A percentile compares a stretch with the other conserved stretches of the same genome.
Conservation (phyloP, 441 rosid species). For the Bruguiera hainesii region DNA sequence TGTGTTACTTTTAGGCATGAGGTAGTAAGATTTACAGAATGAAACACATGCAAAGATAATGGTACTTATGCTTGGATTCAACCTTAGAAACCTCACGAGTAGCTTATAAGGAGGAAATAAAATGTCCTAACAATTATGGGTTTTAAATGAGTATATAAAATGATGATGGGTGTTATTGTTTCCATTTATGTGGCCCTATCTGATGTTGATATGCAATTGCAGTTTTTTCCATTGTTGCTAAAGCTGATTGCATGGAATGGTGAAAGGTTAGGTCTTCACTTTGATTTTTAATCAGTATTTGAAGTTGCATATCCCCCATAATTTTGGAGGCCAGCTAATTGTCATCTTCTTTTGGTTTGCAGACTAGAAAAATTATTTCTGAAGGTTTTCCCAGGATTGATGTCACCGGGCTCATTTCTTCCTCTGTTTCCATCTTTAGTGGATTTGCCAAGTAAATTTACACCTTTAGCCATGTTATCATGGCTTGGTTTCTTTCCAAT, state of each 20-base stretch:
- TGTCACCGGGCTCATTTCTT: slow-evolving; percentile 90
- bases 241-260: slow-evolving; percentile 97
- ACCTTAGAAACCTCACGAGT: too few species aligned
- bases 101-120: too few species aligned
- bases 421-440: slow-evolving; percentile 82
- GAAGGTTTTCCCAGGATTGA: slow-evolving; percentile 72
- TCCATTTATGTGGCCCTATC: slow-evolving; percentile 15
- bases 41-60: too few species aligned
- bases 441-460: slow-evolving; percentile 84
- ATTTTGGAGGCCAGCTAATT: slow-evolving; percentile 13
- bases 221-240: slow-evolving; percentile 93
- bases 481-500: not conserved
- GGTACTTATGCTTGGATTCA: too few species aligned
- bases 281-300: not conserved
- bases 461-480: slow-evolving; percentile 4
- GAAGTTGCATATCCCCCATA: not conserved
- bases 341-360: slow-evolving; percentile 27
- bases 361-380: slow-evolving; percentile 79
- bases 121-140: too few species aligned
- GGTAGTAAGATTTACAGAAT: too few species aligned
- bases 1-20: too few species aligned
- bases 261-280: slow-evolving; percentile 58
- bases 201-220: slow-evolving; percentile 31
- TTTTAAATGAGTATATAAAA: too few species aligned
- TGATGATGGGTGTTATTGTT: not conserved